Evolutionary conservation across 2,329 filamentous ascomycete genomes (phyloP).

Genomic region (Acrodontium crateriforme): DNA sequence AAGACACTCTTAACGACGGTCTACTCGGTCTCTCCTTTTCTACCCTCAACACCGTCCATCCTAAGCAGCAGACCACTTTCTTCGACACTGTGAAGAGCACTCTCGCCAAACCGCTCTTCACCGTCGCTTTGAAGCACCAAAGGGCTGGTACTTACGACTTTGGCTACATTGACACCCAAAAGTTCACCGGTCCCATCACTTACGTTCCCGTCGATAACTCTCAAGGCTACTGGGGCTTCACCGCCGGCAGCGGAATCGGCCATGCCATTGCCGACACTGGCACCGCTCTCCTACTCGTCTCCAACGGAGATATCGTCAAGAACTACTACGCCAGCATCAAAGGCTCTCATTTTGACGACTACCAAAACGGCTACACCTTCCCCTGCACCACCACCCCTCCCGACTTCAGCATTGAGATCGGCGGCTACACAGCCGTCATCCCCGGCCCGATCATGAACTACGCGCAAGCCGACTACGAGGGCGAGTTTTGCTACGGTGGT

Average conservation of each 20-base stretch:
- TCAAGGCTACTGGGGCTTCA: slow-evolving; percentile 52
- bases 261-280: slow-evolving; percentile 55
- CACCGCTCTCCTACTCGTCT: slow-evolving; percentile 47
- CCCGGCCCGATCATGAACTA: slow-evolving; percentile 44
- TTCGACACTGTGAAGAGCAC: slow-evolving; percentile 43
- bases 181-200: slow-evolving; percentile 42
- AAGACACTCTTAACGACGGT: slow-evolving; percentile 42
- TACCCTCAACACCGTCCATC: slow-evolving; percentile 43
- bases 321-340: slow-evolving; percentile 47
- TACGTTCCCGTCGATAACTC: slow-evolving; percentile 43
- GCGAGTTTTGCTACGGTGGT: slow-evolving; percentile 54
- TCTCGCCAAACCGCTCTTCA: slow-evolving; percentile 42
- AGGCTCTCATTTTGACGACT: slow-evolving; percentile 35
- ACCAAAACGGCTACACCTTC: slow-evolving; percentile 43
- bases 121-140: slow-evolving; percentile 42
- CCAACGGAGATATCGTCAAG: slow-evolving; percentile 33
- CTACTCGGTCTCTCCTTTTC: slow-evolving; percentile 48
- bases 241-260: slow-evolving; percentile 36
- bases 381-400: slow-evolving; percentile 37
- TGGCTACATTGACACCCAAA: slow-evolving; percentile 35
- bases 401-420: slow-evolving; percentile 40
- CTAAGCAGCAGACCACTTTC: slow-evolving; percentile 40
- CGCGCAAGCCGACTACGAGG: slow-evolving; percentile 26
- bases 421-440: slow-evolving; percentile 35
- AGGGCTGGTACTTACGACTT: slow-evolving; percentile 42